Evolutionary conservation across 208 protist species (phyloP).

Genomic region (Wallacemonas sp.): DNA sequence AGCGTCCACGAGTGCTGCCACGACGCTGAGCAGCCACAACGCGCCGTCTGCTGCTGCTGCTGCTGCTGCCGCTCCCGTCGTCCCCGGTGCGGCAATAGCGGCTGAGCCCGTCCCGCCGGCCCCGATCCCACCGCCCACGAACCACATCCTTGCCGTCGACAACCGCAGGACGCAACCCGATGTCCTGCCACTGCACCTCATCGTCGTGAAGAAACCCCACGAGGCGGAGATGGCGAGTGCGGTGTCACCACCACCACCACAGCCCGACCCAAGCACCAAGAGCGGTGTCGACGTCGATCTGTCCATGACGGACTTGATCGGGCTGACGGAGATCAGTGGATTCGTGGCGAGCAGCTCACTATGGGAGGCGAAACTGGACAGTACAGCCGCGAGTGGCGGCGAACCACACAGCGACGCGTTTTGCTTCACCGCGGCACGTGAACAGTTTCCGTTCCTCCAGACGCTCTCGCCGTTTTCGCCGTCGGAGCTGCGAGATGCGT

Average conservation of each 20-base stretch:
- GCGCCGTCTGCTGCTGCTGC: not conserved
- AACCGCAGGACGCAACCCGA: slow-evolving; percentile 30
- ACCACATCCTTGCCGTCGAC: slow-evolving; percentile 59
- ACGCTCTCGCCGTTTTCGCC: slow-evolving; percentile 25
- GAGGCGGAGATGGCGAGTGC: not conserved
- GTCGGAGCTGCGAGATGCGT: not conserved
- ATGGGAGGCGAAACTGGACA: slow-evolving; percentile 14
- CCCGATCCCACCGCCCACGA: slow-evolving; percentile 18
- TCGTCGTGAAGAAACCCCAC: not conserved
- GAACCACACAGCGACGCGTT: slow-evolving; percentile 11
- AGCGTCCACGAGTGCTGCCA: not conserved
- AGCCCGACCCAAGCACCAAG: no score
- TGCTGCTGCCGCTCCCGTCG: slow-evolving; percentile 11
- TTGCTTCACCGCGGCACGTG: slow-evolving; percentile 40
- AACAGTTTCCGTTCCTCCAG: slow-evolving; percentile 55
- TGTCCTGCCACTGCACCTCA: slow-evolving; percentile 8
- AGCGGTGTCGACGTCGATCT: not conserved
- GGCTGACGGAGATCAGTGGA: not conserved
- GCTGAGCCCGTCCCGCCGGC: no score
- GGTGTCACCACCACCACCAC: not conserved
- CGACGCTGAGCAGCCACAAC: not conserved
- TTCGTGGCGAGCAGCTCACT: slow-evolving; percentile 14
- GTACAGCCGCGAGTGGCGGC: no score
- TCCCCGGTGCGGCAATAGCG: no score
- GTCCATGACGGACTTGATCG: not conserved